Percentiles rank a stretch among this genome's conserved stretches.
Evolutionary conservation across 2,329 filamentous ascomycete species (phyloP).

Genomic region (Aspergillus vadensis): DNA sequence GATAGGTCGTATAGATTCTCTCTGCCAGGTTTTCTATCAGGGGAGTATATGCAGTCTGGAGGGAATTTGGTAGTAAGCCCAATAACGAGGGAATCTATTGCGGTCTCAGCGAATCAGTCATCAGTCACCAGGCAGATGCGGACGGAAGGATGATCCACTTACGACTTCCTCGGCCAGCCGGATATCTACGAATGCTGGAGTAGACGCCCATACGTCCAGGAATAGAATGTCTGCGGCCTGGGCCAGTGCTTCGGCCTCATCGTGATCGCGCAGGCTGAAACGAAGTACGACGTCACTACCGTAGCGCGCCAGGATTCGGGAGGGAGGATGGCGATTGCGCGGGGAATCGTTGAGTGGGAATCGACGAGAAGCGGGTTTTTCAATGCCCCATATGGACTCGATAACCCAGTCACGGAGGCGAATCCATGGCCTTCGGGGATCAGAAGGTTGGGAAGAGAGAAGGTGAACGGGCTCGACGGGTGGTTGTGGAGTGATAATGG

Average conservation of each 20-base stretch:
- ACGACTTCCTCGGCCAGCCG: conserved; percentile 75
- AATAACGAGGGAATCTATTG: conserved; percentile 70
- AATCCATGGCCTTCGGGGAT: conserved; percentile 39
- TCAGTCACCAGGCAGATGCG: background rate
- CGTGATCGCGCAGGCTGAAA: conserved; percentile 72
- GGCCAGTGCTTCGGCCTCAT: conserved; percentile 71
- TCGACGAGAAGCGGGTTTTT: conserved; percentile 28
- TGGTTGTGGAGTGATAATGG: conserved; percentile 38
- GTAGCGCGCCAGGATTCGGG: conserved; percentile 58
- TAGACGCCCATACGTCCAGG: conserved; percentile 88
- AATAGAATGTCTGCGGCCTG: conserved; percentile 74
- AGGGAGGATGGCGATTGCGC: conserved; percentile 32
- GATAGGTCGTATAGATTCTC: conserved; percentile 76
- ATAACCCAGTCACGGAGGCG: conserved; percentile 47
- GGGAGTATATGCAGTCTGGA: conserved; percentile 71
- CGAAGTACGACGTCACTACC: conserved; percentile 83
- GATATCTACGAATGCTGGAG: conserved; percentile 80
- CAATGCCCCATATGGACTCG: conserved; percentile 46
- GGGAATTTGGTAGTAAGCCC: conserved; percentile 71
- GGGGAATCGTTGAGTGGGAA: conserved; percentile 20
- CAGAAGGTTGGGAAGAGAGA: conserved; percentile 30
- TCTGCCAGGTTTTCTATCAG: conserved; percentile 79
- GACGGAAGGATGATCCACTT: conserved; percentile 29
- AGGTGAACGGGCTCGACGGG: conserved; percentile 34
- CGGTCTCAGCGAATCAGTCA: background rate